These are phyloP conservation scores for Puccinia triticina DNA, from an alignment of 1,284 basidiomycete species.

Conservation along the genomic window DNA sequence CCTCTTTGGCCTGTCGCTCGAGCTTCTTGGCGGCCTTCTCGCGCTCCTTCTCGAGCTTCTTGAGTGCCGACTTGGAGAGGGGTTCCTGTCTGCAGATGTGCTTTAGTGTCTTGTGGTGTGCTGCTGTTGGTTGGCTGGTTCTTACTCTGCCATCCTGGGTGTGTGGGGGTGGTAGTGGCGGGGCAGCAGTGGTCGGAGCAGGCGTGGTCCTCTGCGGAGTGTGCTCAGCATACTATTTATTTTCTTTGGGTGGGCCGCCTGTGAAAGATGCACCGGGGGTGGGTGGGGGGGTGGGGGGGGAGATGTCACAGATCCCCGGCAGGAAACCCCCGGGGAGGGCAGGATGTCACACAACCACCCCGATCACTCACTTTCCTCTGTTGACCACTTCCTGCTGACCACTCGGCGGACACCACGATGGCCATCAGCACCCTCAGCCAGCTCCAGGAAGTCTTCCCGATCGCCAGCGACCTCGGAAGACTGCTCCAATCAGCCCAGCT, in stretches of 20 bases:
- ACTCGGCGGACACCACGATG: too few species aligned
- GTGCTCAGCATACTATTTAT: too few species aligned
- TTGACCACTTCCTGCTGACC: too few species aligned
- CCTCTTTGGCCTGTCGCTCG: slow-evolving; percentile 30
- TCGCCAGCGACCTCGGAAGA: neutral
- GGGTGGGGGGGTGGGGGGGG: neutral
- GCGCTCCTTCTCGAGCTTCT: slow-evolving; percentile 47
- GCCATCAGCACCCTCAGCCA: neutral
- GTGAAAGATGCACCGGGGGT: too few species aligned
- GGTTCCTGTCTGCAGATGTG: slow-evolving; percentile 14
- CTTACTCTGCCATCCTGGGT: neutral
- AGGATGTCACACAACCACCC: neutral
- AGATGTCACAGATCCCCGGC: neutral
- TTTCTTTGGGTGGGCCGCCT: too few species aligned
- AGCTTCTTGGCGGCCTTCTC: slow-evolving; percentile 38
- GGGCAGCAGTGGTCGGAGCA: neutral
- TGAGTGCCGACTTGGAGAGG: slow-evolving; percentile 47
- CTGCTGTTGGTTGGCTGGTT: neutral
- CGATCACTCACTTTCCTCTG: too few species aligned
- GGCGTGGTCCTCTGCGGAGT: too few species aligned
- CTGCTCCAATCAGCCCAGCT: slow-evolving; percentile 27
- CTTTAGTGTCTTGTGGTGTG: neutral
- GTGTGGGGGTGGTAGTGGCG: neutral
- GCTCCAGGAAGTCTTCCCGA: neutral
- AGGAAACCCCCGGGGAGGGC: too few species aligned